Conservation (phyloP, 257 asterid species). For the Solanum stenotomum region DNA sequence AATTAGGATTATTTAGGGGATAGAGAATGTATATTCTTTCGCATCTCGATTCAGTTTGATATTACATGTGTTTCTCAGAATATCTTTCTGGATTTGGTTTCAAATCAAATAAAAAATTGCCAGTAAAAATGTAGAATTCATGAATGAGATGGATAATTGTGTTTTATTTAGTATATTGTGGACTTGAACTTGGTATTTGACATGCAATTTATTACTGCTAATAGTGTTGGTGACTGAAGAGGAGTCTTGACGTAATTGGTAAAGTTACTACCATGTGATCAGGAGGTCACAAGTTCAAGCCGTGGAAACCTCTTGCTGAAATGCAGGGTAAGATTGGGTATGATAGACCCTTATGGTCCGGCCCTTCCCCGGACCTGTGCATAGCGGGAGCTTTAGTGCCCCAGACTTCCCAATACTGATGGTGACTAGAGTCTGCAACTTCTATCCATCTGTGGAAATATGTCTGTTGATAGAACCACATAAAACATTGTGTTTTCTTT, state of each 20-base stretch:
- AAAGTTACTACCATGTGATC: background rate
- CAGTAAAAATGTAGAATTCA: background rate
- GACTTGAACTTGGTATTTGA: background rate
- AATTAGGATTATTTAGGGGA: background rate
- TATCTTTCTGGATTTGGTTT: background rate
- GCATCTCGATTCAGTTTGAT: background rate
- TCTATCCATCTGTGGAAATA: background rate
- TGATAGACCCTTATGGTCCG: accelerated
- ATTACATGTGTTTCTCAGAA: background rate
- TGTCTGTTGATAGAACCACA: background rate
- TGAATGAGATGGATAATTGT: background rate
- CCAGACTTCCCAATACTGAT: background rate
- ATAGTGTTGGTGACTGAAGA: background rate
- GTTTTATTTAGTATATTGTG: background rate
- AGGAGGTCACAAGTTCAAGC: background rate
- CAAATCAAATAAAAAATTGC: background rate
- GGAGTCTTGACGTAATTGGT: background rate
- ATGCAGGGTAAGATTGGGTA: background rate
- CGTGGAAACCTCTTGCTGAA: background rate
- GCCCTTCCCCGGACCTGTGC: background rate
- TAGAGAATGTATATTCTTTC: background rate
- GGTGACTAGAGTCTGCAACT: background rate
- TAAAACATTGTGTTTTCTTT: background rate
- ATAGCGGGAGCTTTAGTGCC: background rate
- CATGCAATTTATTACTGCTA: background rate